Base-by-base conservation (phyloP, 352 stramenopile species). In the Phytophthora pinifolia region DNA sequence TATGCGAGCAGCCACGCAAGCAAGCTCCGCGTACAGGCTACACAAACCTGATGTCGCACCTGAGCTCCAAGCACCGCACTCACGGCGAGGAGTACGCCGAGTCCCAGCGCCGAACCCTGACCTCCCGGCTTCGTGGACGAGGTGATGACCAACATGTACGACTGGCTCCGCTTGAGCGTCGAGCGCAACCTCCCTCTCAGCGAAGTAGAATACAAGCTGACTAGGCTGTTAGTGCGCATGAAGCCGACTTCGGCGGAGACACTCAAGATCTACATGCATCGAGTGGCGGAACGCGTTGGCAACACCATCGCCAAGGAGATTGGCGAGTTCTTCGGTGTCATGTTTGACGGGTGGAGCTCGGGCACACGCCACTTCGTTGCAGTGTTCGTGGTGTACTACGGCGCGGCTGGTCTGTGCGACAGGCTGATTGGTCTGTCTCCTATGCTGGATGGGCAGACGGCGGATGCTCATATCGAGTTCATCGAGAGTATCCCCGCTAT, bases 341-440 rank as follows among this genome's bases (percentile, higher is more conserved):
- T 57, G 59, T 67, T 62, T 15, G 58, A 66, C 41, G 58, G 50
- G 6, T 66, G 49, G 58, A 36, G 22, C 6, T 41, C 34, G 4
- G 39, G 33, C 3, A 37, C 50, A 14, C 30, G 38, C 17, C 50
- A 62, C 31, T 67, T 49, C 13, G n/a, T 67, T 35, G 50, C 33
- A 3, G n/a, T 57, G 5, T 53, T 50, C 18, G 45, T 31, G 9
- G 36, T 67, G 10, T 67, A 51, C 27, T n/a, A 42, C 5, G 22
- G n/a, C 9, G 43, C 27, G 12, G 20, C 25, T 30, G 17, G 17
- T 6, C 43, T 9, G 9, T 31, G 29, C 35, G 29, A 67, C 20
- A 37, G 42, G 2, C 47, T 59, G 12, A 30, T 65, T 1, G 42
- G 30, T 12, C 9, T 59, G 12, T 65, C 47, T 37, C 51, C 45